A percentile compares a stretch with the other conserved stretches of the same genome.
Evolutionary conservation across 805 yeast species (phyloP).

Genomic region (Jamesozyma hellenica): DNA sequence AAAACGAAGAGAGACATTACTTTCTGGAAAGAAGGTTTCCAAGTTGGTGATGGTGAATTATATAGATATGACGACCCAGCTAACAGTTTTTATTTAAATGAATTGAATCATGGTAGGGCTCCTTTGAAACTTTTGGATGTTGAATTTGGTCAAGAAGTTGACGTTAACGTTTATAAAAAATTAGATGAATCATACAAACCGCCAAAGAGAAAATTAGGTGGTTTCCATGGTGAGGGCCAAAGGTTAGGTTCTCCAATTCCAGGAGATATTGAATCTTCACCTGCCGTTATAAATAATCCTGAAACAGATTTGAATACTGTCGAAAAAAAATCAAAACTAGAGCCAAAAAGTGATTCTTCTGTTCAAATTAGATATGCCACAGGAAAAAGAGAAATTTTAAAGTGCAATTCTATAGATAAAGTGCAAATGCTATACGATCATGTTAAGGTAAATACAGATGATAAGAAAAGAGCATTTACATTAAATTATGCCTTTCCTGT

Average conservation of each 20-base stretch:
- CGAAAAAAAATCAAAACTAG: constrained; percentile 12
- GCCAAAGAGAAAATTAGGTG: constrained; percentile 54
- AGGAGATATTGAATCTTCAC: constrained; percentile 37
- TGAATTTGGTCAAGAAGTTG: constrained; percentile 84
- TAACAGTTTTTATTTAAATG: constrained; percentile 68
- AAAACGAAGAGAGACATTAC: constrained; percentile 74
- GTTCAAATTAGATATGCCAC: constrained; percentile 79
- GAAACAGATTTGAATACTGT: constrained; percentile 7
- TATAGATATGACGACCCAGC: constrained; percentile 85
- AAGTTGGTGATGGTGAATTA: constrained; percentile 83
- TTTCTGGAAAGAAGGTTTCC: constrained; percentile 95
- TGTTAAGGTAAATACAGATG: constrained; percentile 41
- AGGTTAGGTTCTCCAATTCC: constrained; percentile 87
- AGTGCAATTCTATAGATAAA: constrained; percentile 55
- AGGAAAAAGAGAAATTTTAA: constrained; percentile 59
- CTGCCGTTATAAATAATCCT: neutral
- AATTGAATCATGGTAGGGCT: constrained; percentile 82
- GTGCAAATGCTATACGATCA: constrained; percentile 59
- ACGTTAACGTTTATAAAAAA: constrained; percentile 73
- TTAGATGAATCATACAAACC: constrained; percentile 70
- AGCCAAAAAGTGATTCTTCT: constrained; percentile 51
- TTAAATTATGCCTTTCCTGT: constrained; percentile 79
- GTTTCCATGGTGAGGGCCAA: constrained; percentile 71
- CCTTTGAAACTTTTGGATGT: constrained; percentile 78
- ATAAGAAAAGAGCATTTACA: constrained; percentile 42